Evolutionary conservation across 345 rosid species (phyloP), one percentile per base, ranked within the genome.

Genomic region (Eutrema japonicum): DNA sequence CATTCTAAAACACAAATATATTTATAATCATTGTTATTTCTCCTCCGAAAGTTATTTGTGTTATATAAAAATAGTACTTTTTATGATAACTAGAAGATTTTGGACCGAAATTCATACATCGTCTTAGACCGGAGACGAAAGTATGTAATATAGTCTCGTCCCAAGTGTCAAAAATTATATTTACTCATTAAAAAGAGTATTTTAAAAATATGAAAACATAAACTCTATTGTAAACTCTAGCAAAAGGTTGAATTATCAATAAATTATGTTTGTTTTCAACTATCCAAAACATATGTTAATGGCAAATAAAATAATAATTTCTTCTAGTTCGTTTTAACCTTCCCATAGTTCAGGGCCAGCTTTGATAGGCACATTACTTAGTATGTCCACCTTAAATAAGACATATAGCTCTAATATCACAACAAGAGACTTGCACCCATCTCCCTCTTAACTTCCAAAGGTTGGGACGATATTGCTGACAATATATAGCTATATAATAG

Each of bases 301-400:
- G 12, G 27, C 6, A 55, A 16, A 57, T 16, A 9, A 14, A 16
- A 16, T 18, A 57, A 57, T 10, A 14, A 8, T 36, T 14, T 35
- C 26, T 6, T 14, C 18, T 57, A 16, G 13, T 36, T 16, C 40
- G 27, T 55, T 56, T 56, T 35, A 14, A 14, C 42, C 42, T 33
- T 55, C 26, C 27, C 29, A 37, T 16, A 14, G 45, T 57, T 37
- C 32, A 49, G 30, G 12, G 12, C 0, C 62, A 57, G 43, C 30
- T 8, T 16, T 35, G 42, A 57, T 16, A 57, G 30, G 30, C n/a
- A 57, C 30, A 37, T 16, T 57, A 57, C 46, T 57, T 37, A 18
- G n/a, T 36, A 58, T 58, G 46, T 38, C 38, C 46, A 58, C 38
- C 64, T 58, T 14, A 5, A 57, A 57, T 57, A 8, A 36, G 26